phyloP scores from a whole-genome alignment of 345 rosid genomes.

The Aquilaria malaccensis region DNA sequence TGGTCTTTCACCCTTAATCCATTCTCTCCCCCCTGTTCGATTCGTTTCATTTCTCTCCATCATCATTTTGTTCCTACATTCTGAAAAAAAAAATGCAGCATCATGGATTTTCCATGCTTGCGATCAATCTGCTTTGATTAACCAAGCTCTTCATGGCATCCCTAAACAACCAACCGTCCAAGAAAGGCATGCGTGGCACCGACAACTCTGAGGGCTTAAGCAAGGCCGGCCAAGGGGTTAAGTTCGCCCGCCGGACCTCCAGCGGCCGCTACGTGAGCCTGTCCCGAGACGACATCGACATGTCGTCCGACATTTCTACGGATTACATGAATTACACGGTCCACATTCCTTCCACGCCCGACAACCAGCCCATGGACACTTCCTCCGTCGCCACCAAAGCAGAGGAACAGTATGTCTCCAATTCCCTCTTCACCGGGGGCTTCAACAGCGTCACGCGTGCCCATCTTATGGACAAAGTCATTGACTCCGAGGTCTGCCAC shows the following conservation, averaged over 20 bases:
- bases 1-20: constrained; percentile 19
- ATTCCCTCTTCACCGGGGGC: constrained; percentile 88
- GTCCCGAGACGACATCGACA: constrained; percentile 75
- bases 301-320: constrained; percentile 70
- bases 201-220: constrained; percentile 15
- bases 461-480: constrained; percentile 96
- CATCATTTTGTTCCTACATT: not conserved
- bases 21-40: not conserved
- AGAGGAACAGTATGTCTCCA: constrained; percentile 88
- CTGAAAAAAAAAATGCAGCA: not conserved
- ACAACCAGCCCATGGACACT: constrained; percentile 77
- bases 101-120: constrained; percentile 1
- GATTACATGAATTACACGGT: constrained; percentile 90
- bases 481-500: constrained; percentile 85
- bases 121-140: not conserved
- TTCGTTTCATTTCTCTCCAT: not conserved
- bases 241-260: constrained; percentile 82
- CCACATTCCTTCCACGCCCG: constrained; percentile 91
- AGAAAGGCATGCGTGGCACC: constrained; percentile 47
- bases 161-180: constrained; percentile 45
- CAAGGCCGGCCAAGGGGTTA: constrained; percentile 58
- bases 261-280: constrained; percentile 94
- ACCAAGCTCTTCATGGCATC: constrained; percentile 40
- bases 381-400: constrained; percentile 44
- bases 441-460: constrained; percentile 93